Evolutionary conservation across 2,329 filamentous ascomycete genomes (phyloP), one percentile per base, ranked within the genome.

Genomic region (Aspergillus flavus): DNA sequence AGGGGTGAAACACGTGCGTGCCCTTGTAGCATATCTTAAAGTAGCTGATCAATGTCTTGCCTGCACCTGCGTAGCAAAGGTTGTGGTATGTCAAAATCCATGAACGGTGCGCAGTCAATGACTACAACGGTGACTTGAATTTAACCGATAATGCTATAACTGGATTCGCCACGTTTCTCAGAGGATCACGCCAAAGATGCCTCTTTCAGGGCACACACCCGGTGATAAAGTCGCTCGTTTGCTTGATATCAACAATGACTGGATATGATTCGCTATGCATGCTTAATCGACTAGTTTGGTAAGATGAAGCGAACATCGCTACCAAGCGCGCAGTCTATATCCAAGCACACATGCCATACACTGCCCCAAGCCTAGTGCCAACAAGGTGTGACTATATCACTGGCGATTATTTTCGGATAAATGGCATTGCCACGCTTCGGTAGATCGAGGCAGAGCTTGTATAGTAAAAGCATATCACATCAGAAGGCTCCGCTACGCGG

Each of bases 351-450:
- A 53, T 34, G 28, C 50, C 30, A 34, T n/a, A 34, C 26, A 53
- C 30, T 53, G 14, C n/a, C 30, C 30, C 52, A 11, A 23, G 6
- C 30, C 6, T 53, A 19, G 28, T 53, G 50, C 52, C 32, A 36
- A 36, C 32, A 65, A 57, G 55, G 26, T 56, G 4, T 36, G 30
- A 54, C n/a, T 30, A 54, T 39, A 54, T 36, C 10, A 36, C 52
- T 36, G 32, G 21, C 11, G 21, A 23, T 21, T 54, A 54, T 54
- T 54, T 23, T 54, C 30, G 32, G 50, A 11, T 54, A 54, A n/a
- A 16, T 19, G 32, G 52, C 52, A 54, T 12, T 54, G 52, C 52
- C 52, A 14, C 34, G n/a, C 30, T 36, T n/a, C 11, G n/a, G 52
- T 32, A 34, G 50, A 53, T 48, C 23, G 23, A 16, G 50, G 50